Evolutionary conservation across 148 eudicot species (phyloP).

Genomic region (Vaccinium vitisidaea): DNA sequence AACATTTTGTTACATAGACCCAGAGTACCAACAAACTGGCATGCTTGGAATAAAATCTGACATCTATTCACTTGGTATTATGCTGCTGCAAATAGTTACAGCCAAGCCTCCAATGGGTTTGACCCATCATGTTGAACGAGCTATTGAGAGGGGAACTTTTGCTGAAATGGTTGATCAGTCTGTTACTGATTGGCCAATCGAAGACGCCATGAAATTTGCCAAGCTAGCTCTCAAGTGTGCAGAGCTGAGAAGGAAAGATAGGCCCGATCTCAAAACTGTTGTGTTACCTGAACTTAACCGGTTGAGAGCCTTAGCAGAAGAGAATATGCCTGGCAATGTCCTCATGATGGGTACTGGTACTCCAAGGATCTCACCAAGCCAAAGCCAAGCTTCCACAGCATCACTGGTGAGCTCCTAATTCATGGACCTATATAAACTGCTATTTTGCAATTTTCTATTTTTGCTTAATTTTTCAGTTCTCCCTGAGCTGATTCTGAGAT

Average conservation of each 20-base stretch:
- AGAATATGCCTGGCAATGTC: conserved; percentile 22
- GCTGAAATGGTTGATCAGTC: conserved; percentile 33
- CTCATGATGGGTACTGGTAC: background rate
- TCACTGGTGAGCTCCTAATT: conserved; percentile 16
- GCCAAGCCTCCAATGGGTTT: conserved; percentile 47
- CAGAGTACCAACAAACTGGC: conserved; percentile 51
- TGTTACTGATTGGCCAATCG: conserved; percentile 37
- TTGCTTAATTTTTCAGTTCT: background rate
- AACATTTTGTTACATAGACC: conserved; percentile 48
- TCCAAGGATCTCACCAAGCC: conserved; percentile 16
- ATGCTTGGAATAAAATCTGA: conserved; percentile 46
- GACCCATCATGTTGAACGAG: conserved; percentile 36
- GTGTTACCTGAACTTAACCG: conserved; percentile 35
- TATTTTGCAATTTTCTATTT: background rate
- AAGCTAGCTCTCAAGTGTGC: conserved; percentile 37
- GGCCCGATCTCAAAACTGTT: conserved; percentile 35
- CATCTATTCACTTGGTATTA: conserved; percentile 36
- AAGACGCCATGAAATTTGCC: conserved; percentile 29
- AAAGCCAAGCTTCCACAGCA: conserved; percentile 10
- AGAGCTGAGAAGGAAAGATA: conserved; percentile 37
- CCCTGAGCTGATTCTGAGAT: background rate
- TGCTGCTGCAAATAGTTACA: conserved; percentile 40
- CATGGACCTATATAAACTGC: background rate
- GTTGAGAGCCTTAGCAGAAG: conserved; percentile 31
- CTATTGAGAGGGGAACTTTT: conserved; percentile 37